Conservation (phyloP, 1,284 basidiomycete species). For the Cerrena zonata region DNA sequence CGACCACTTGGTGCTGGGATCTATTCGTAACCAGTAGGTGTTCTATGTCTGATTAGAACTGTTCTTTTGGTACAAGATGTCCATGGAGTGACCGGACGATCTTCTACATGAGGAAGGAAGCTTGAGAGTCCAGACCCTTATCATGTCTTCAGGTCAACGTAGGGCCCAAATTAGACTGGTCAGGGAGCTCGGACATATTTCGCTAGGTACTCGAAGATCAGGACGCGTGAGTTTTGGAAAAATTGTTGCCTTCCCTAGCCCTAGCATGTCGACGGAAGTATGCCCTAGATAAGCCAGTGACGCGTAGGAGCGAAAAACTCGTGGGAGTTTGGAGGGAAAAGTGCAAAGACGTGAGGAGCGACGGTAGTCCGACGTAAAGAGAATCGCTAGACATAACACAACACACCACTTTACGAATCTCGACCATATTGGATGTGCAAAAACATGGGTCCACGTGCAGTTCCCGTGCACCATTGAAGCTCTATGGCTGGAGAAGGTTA, state of each 20-base stretch:
- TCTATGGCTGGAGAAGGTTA: too few species aligned
- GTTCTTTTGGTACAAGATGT: neutral
- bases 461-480: too few species aligned
- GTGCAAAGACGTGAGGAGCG: too few species aligned
- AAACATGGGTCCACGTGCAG: too few species aligned
- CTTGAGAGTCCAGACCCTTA: neutral
- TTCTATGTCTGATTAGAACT: neutral
- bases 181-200: neutral
- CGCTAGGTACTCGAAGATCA: neutral
- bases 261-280: too few species aligned
- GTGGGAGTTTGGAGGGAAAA: too few species aligned
- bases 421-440: too few species aligned
- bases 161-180: neutral
- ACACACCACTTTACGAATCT: too few species aligned
- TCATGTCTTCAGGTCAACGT: neutral
- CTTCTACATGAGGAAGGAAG: neutral
- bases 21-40: neutral
- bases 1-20: neutral
- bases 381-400: too few species aligned
- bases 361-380: too few species aligned
- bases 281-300: too few species aligned
- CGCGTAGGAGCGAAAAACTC: too few species aligned
- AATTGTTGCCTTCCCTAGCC: neutral
- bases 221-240: neutral
- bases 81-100: neutral